phyloP scores from a whole-genome alignment of 805 yeast species.

The Metschnikowia proteae region DNA sequence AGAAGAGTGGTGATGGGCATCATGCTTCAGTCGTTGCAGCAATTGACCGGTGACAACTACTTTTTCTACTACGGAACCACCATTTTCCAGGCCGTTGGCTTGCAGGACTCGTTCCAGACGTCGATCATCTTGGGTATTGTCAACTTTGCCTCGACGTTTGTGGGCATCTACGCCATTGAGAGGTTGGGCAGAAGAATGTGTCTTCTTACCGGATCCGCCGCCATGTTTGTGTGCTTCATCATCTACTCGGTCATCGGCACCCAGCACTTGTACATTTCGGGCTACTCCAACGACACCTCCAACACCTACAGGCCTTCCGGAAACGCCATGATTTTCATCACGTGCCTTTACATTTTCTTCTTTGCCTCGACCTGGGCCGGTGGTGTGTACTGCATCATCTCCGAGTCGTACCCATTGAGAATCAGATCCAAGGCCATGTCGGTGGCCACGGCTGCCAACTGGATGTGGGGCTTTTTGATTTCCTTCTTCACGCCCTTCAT shows the following conservation, averaged over 20 bases:
- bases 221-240: constrained; percentile 53
- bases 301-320: constrained; percentile 48
- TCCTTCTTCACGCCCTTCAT: constrained; percentile 66
- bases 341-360: constrained; percentile 60
- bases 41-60: constrained; percentile 56
- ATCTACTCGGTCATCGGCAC: constrained; percentile 60
- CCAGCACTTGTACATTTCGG: constrained; percentile 38
- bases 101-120: constrained; percentile 49
- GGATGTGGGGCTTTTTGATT: constrained; percentile 60
- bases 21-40: constrained; percentile 47
- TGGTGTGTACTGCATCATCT: constrained; percentile 58
- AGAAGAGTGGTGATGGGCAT: constrained; percentile 55
- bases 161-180: constrained; percentile 49
- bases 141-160: constrained; percentile 52
- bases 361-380: constrained; percentile 77
- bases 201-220: constrained; percentile 46
- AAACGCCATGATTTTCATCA: constrained; percentile 55
- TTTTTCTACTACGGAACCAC: constrained; percentile 60
- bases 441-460: constrained; percentile 58
- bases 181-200: constrained; percentile 50
- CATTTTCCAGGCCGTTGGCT: constrained; percentile 49
- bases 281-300: constrained; percentile 32
- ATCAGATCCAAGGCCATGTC: constrained; percentile 63
- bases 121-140: constrained; percentile 52
- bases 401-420: constrained; percentile 65